Base-by-base conservation (phyloP, 2,329 filamentous ascomycete genomes). In the Arthroderma sp. region DNA sequence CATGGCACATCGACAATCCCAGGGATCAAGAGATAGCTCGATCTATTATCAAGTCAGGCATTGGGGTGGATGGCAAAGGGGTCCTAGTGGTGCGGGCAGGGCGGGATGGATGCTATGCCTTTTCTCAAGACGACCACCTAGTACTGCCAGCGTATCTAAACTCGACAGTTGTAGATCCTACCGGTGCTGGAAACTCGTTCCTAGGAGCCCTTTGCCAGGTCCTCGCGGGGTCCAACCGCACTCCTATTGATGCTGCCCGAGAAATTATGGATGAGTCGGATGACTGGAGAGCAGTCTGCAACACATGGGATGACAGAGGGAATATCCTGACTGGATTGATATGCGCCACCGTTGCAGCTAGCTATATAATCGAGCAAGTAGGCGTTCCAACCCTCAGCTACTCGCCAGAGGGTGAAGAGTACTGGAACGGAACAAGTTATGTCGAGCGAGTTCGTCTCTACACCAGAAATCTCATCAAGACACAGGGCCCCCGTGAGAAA, bases 311-410 rank as follows among this genome's bases (percentile, higher is more conserved):
- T 76, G 56, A 79, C 63, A 67, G 70, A 25, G 59, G 63, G 51
- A 54, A 67, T 61, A 56, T 75, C 87, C 41, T 81, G 84, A 60
- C 83, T 64, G 90, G 89, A 4, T 84, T 87, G 4, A 77, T 81
- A 0, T 91, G 86, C 82, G 93, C 85, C 3, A 86, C 82, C 49
- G 79, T 97, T 4, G 86, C 89, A 1, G 91, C 93, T 6, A 91
- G 90, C 66, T 93, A 95, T 70, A 88, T 88, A 15, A 95, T 98
- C 65, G 91, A 98, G 72, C 93, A 98, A 70, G 84, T 95, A 55
- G 91, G 93, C 0, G 81, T 94, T 69, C 91, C 91, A 17, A 61
- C 59, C 19, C 65, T 73, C 21, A 66, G 68, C 53, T 61, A 58
- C 43, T 56, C 65, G 58, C 63, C 61, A 4, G 63, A 67, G 56